These are phyloP conservation scores for Dactylonectria macrodidyma DNA, from an alignment of 2,329 filamentous ascomycete species.

Conservation along the genomic window DNA sequence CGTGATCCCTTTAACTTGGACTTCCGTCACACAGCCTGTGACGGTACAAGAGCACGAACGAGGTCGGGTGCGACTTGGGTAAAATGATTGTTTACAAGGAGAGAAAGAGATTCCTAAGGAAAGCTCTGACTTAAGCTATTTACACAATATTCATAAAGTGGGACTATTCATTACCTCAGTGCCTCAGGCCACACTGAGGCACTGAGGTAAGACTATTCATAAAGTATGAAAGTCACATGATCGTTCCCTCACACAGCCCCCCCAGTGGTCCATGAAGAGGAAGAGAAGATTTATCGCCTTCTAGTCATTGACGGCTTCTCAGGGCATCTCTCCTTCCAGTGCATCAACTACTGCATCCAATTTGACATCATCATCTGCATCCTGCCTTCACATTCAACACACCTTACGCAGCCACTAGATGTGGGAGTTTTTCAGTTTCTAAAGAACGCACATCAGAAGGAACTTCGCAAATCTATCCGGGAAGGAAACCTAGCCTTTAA, in stretches of 20 bases:
- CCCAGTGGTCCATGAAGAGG: neutral
- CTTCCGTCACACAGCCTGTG: no score
- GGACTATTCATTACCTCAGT: no score
- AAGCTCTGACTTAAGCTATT: no score
- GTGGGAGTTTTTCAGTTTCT: neutral
- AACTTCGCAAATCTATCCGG: conserved; percentile 1
- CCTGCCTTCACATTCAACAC: neutral
- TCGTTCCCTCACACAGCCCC: neutral
- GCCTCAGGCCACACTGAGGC: no score
- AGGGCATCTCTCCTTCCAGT: neutral
- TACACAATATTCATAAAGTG: no score
- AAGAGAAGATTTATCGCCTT: conserved; percentile 3
- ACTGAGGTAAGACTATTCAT: no score
- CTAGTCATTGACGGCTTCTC: conserved; percentile 3
- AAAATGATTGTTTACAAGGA: no score
- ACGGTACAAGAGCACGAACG: no score
- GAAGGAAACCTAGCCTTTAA: conserved; percentile 5
- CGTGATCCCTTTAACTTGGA: neutral
- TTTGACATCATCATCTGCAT: neutral
- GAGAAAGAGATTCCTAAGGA: no score
- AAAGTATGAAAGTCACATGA: no score
- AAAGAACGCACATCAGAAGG: conserved; percentile 3
- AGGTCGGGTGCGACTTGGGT: no score
- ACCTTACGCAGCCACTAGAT: neutral
- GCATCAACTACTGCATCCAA: neutral